Base-by-base conservation (phyloP, 2,329 filamentous ascomycete species). In the Trichoderma breve region DNA sequence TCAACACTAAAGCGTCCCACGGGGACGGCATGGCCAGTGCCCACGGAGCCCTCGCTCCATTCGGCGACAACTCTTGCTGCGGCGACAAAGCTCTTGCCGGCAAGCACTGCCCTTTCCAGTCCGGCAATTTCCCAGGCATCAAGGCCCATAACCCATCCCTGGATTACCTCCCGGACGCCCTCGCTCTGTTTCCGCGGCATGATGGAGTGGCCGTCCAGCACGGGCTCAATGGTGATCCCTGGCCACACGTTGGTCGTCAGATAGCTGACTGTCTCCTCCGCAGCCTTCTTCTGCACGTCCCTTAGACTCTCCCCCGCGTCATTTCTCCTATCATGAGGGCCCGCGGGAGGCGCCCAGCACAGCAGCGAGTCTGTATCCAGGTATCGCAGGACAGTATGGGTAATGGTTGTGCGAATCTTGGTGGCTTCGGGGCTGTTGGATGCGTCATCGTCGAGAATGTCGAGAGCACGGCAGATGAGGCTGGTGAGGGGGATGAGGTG, bases 401-500 rank as follows among this genome's bases (percentile, higher is more conserved):
- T 83, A 61, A 98, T 90, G 53, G 87, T 84, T 0, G 87, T 80
- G 43, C 95, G 87, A 47, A 92, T 86, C 28, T 85, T 89, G 84
- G 64, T 87, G 3, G 73, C 67, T 3, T 77, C 78, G 4, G 80
- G 79, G 1, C 71, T 64, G 21, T 71, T 58, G 2, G 73, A 36
- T 2, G 75, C 77, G 75, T 97, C 93, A 75, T 94, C 91, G 24
- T 86, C 86, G 62, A 85, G 86, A 70, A 98, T 93, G 79, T 98
- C 95, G 34, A 95, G 82, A 0, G 94, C 95, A 60, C 96, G 91
- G 74, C 94, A 93, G 26, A 91, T 86, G 18, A 98, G 88, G 62
- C 93, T 94, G 3, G 95, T 98, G 74, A 99, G 85, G 15, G 96
- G 96, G 75, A 98, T 95, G 62, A 97, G 89, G 82, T 98, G 94